Evolutionary conservation across 1,284 basidiomycete genomes (phyloP).

Genomic region (Phellopilus nigrolimitatus): DNA sequence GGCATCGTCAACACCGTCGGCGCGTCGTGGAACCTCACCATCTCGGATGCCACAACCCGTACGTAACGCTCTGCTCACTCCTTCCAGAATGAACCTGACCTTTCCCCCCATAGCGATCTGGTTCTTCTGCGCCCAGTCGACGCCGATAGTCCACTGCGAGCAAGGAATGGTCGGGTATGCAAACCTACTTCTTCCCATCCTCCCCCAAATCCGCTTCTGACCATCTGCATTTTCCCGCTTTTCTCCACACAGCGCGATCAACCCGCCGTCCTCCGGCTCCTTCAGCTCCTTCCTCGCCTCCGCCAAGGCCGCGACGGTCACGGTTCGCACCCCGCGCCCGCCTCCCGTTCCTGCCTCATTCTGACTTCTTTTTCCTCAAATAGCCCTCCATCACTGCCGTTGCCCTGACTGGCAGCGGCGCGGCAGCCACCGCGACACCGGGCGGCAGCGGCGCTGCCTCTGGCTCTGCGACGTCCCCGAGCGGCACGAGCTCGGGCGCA

Average conservation of each 20-base stretch:
- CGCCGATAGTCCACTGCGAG: slow-evolving; percentile 17
- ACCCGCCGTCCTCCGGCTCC: not conserved
- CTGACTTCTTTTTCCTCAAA: not conserved
- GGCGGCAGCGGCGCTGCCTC: not conserved
- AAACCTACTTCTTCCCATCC: not conserved
- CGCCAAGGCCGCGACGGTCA: slow-evolving; percentile 6
- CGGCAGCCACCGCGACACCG: slow-evolving; percentile 9
- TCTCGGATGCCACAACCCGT: slow-evolving; percentile 21
- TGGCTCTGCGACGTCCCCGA: not conserved
- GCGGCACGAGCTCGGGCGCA: not conserved
- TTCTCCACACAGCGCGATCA: slow-evolving; percentile 8
- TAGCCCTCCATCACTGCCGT: slow-evolving; percentile 4
- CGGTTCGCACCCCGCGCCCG: not conserved
- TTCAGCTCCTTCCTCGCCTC: slow-evolving; percentile 7
- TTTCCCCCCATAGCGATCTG: slow-evolving; percentile 12
- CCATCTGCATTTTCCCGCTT: not conserved
- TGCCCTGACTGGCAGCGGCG: slow-evolving; percentile 10
- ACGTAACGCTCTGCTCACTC: not conserved
- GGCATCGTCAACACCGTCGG: slow-evolving; percentile 9
- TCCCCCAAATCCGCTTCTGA: not conserved
- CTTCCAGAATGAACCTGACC: not conserved
- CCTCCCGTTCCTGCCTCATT: not conserved
- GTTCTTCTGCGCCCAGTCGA: slow-evolving; percentile 21
- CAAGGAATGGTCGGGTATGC: slow-evolving; percentile 21
- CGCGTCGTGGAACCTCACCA: slow-evolving; percentile 19